phyloP scores from a whole-genome alignment of 2,329 filamentous ascomycete species.

The Fusarium sp. region DNA sequence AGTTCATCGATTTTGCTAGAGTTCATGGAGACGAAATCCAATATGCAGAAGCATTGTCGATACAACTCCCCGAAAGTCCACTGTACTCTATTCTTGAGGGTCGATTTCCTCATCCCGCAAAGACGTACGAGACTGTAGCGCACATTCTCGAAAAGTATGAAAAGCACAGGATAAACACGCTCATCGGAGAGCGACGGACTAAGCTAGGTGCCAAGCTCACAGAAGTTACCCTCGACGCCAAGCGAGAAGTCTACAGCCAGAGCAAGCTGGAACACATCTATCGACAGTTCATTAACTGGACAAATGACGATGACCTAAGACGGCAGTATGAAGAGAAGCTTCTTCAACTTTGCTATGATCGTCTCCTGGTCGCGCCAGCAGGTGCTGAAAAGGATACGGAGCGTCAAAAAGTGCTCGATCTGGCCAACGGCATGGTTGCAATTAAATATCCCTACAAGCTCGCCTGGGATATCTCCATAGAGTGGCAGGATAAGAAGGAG shows the following conservation, averaged over 20 bases:
- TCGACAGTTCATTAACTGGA: conserved; percentile 89
- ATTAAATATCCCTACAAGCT: conserved; percentile 91
- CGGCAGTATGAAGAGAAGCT: conserved; percentile 92
- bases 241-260: conserved; percentile 81
- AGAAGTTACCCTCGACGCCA: conserved; percentile 88
- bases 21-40: conserved; percentile 78
- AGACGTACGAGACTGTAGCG: conserved; percentile 85
- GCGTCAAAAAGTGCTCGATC: conserved; percentile 77
- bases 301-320: conserved; percentile 84
- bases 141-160: conserved; percentile 89
- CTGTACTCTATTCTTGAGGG: conserved; percentile 88
- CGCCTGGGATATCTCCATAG: conserved; percentile 91
- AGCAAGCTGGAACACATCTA: conserved; percentile 88
- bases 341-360: conserved; percentile 83
- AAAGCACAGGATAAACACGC: conserved; percentile 87
- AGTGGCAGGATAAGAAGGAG: conserved; percentile 86
- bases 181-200: conserved; percentile 90
- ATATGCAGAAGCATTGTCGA: conserved; percentile 79
- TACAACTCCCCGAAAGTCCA: conserved; percentile 83
- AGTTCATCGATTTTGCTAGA: conserved; percentile 81
- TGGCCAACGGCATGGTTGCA: conserved; percentile 93
- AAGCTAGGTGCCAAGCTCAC: conserved; percentile 86
- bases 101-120: conserved; percentile 80
- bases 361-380: conserved; percentile 75
- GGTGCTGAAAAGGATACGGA: conserved; percentile 77